These are phyloP conservation scores for Termitomyces sp. DNA, from an alignment of 768 basidiomycete genomes.

Conservation along the genomic window DNA sequence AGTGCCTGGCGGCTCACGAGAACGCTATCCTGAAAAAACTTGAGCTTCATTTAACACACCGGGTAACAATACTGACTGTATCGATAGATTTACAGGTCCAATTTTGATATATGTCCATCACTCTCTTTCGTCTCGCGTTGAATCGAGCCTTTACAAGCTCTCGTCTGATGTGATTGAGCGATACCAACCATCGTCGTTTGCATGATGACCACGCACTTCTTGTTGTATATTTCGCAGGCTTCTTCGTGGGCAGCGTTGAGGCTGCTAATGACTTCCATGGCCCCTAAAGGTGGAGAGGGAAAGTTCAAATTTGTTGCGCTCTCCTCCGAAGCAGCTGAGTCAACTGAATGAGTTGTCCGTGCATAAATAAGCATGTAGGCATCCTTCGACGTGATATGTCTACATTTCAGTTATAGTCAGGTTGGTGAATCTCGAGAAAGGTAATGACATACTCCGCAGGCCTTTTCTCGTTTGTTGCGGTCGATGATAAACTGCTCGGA, in stretches of 20 bases:
- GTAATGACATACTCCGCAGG: conserved; percentile 1
- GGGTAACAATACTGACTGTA: conserved; percentile 33
- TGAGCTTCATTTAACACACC: background rate
- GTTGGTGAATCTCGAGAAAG: background rate
- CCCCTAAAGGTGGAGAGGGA: conserved; percentile 45
- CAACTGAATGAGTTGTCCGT: conserved; percentile 26
- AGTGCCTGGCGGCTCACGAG: conserved; percentile 59
- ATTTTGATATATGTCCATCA: conserved; percentile 52
- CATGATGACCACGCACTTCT: conserved; percentile 31
- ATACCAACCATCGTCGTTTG: background rate
- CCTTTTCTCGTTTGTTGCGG: background rate
- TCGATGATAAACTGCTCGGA: background rate
- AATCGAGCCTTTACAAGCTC: conserved; percentile 38
- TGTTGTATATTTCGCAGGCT: conserved; percentile 42
- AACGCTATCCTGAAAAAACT: conserved; percentile 35
- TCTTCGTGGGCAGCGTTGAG: conserved; percentile 53
- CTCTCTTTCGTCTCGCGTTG: conserved; percentile 40
- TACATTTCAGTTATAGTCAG: conserved; percentile 16
- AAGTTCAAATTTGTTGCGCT: background rate
- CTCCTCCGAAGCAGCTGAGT: background rate
- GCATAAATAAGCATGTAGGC: conserved; percentile 96
- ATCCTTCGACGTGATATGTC: conserved; percentile 68
- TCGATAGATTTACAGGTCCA: conserved; percentile 50
- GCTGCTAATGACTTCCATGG: conserved; percentile 43
- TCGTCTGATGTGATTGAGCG: conserved; percentile 29